These are phyloP conservation scores for Croton setiger DNA, from an alignment of 441 rosid species.

Conservation along the genomic window DNA sequence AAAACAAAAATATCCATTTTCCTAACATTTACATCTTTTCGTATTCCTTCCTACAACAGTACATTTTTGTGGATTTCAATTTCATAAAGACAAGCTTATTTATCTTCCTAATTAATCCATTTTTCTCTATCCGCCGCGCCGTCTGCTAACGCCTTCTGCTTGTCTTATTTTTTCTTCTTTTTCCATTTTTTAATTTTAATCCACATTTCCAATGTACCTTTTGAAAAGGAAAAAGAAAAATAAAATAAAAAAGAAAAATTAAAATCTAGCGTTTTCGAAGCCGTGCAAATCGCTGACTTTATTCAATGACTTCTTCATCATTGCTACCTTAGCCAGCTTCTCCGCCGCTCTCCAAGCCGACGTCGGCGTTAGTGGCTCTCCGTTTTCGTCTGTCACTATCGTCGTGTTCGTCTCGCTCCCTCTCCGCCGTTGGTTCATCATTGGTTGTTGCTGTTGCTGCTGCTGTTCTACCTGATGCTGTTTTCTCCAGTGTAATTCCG, in stretches of 20 bases:
- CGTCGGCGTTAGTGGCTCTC: conserved; percentile 78
- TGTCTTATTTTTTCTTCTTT: not conserved
- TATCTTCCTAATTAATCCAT: not conserved
- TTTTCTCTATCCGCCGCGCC: conserved; percentile 33
- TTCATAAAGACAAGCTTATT: conserved; percentile 14
- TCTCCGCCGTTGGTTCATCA: conserved; percentile 40
- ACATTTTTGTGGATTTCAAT: not conserved
- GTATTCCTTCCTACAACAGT: no score
- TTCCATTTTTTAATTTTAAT: conserved; percentile 10
- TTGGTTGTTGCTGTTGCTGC: conserved; percentile 18
- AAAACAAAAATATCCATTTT: no score
- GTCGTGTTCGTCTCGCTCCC: conserved; percentile 36
- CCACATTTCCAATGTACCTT: not conserved
- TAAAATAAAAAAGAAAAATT: conserved; percentile 11
- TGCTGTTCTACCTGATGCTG: conserved; percentile 27
- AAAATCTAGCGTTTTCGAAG: conserved; percentile 93
- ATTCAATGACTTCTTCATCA: conserved; percentile 78
- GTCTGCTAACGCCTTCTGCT: conserved; percentile 26
- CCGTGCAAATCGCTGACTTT: conserved; percentile 93
- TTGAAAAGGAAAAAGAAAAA: no score
- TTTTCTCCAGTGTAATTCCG: conserved; percentile 48
- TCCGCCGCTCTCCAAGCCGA: conserved; percentile 97
- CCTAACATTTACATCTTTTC: no score
- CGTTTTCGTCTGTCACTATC: conserved; percentile 50
- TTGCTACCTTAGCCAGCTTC: conserved; percentile 87